Base-by-base conservation (phyloP, 306 rosid genomes). In the Acacia crassicarpa region DNA sequence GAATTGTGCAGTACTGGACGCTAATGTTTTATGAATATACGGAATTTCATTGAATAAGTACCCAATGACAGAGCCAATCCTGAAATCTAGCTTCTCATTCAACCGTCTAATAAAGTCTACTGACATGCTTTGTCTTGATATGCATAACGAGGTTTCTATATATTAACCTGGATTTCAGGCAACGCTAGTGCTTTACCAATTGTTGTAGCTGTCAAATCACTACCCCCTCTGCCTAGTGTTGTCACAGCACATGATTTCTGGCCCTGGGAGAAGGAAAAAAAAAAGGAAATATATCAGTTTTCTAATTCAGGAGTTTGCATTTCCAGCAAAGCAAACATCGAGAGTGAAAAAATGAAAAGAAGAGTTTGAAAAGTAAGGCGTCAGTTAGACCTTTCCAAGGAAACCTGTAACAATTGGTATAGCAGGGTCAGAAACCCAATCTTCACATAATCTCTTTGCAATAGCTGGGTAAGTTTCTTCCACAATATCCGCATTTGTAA, bases 391-490 rank as follows among this genome's bases (percentile, higher is more conserved):
- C 97, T 93, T 95, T 83, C 98, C 98, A 75, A 95, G 97, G 89
- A 93, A 95, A 78, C 98, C 98, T 53, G 98, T 93, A 81, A 95
- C 92, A 87, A 95, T 71, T 80, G 98, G 98, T 83, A 95, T 93
- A 44, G 98, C 97, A 80, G 92, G 93, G 80, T 93, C 94, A 78
- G 87, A 83, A 59, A 75, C 83, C 98, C 97, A 95, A 80, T 95
- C 98, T 80, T 89, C 76, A 63, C 80, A 84, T 86, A 95, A 89
- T 86, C 92, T 95, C 85, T 95, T 93, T 25, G 91, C 90, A 67
- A 95, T 92, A 82, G 98, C 94, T 11, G 98, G 97, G 86, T 91
- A 95, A 68, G 98, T 91, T 81, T 89, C 97, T 90, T 95, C 98
- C 91, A 93, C 83, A 82, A 95, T 95, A 80, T 95, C 98, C 77